These are phyloP conservation scores for Hanseniaspora gamundiae DNA, from an alignment of 1,139 yeast genomes.

Conservation along the genomic window DNA sequence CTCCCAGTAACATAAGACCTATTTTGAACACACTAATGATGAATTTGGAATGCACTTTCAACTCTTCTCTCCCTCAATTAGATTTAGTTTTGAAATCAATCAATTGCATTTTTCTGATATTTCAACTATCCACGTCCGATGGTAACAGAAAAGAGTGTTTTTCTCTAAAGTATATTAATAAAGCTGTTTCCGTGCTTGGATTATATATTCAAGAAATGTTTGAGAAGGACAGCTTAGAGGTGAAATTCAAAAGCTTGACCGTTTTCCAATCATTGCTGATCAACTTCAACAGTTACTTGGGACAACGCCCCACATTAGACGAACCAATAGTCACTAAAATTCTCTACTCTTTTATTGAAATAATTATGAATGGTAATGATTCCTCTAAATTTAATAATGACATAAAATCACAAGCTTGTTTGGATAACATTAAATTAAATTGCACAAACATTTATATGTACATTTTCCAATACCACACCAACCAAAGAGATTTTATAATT, in stretches of 20 bases:
- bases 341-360: constrained; percentile 19
- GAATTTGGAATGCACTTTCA: neutral
- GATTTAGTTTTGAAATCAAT: constrained; percentile 6
- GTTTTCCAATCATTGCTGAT: neutral
- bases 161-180: constrained; percentile 2
- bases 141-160: neutral
- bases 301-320: constrained; percentile 17
- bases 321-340: constrained; percentile 19
- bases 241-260: neutral
- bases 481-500: constrained; percentile 47
- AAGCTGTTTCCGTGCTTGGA: neutral
- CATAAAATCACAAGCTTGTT: constrained; percentile 12
- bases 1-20: too few relatives aligned
- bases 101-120: constrained; percentile 1
- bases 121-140: neutral
- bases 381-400: constrained; percentile 17
- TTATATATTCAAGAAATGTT: neutral
- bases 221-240: neutral
- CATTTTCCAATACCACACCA: constrained; percentile 34
- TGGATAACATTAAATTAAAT: constrained; percentile 22
- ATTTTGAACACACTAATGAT: neutral
- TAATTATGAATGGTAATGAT: constrained; percentile 24
- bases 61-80: neutral
- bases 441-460: constrained; percentile 30
- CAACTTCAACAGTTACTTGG: constrained; percentile 6